Percentiles rank a stretch among this genome's conserved stretches.
These are phyloP conservation scores for Candida pseudoviswanathii DNA, from an alignment of 1,139 yeast species.

Conservation along the genomic window DNA sequence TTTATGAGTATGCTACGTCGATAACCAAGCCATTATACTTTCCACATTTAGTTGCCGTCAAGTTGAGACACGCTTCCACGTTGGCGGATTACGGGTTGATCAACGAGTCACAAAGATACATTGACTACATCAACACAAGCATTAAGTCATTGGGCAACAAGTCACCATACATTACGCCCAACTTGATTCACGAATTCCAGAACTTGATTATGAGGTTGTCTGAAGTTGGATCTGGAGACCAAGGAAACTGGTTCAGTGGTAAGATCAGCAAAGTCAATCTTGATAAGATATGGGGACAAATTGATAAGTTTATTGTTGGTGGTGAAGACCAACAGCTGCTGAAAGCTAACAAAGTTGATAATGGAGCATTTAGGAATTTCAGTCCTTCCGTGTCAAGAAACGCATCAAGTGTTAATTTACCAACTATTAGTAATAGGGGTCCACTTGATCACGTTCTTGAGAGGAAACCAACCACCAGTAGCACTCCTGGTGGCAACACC, in stretches of 20 bases:
- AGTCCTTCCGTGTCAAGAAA: conserved; percentile 64
- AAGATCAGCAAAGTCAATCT: conserved; percentile 74
- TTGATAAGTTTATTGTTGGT: conserved; percentile 91
- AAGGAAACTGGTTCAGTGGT: conserved; percentile 60
- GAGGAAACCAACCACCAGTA: conserved; percentile 7
- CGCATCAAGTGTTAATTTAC: conserved; percentile 50
- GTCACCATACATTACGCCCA: conserved; percentile 40
- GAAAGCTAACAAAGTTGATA: conserved; percentile 34
- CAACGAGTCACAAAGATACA: conserved; percentile 59
- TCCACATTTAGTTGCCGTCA: conserved; percentile 58
- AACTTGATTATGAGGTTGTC: conserved; percentile 46
- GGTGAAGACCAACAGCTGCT: conserved; percentile 67
- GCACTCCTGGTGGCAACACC: background rate
- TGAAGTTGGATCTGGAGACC: conserved; percentile 42
- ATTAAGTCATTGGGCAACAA: conserved; percentile 45
- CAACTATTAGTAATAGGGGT: conserved; percentile 15
- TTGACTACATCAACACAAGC: conserved; percentile 51
- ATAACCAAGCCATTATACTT: conserved; percentile 37
- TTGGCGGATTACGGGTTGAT: conserved; percentile 65
- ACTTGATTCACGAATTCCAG: conserved; percentile 38
- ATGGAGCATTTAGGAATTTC: conserved; percentile 72
- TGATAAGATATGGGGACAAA: conserved; percentile 85
- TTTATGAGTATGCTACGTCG: conserved; percentile 63
- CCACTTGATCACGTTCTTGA: conserved; percentile 6
- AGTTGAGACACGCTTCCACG: conserved; percentile 61